Evolutionary conservation across 2,329 filamentous ascomycete species (phyloP).

Genomic region (Berkeleyomyces rouxiae): DNA sequence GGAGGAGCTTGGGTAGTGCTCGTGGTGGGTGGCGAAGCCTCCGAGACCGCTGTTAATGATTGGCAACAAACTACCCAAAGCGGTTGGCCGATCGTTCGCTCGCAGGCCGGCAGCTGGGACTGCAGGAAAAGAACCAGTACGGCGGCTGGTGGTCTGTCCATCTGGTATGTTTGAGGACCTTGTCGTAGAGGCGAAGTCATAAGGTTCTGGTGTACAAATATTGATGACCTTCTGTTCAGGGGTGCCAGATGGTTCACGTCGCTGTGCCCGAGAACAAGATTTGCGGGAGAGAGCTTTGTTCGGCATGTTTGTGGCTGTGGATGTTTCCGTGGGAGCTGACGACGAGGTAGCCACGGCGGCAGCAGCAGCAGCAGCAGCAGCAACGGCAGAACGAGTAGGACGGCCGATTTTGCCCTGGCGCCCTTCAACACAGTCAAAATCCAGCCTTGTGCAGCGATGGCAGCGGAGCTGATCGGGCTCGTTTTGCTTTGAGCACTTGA

Average conservation of each 20-base stretch:
- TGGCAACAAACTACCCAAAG: not conserved
- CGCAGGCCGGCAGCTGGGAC: too few relatives aligned
- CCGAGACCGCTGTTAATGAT: not conserved
- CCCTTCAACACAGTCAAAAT: constrained; percentile 18
- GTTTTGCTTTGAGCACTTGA: constrained; percentile 19
- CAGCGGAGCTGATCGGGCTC: constrained; percentile 16
- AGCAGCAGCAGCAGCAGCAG: not conserved
- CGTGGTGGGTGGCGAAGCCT: too few relatives aligned
- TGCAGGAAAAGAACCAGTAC: not conserved
- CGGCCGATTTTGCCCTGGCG: constrained; percentile 21
- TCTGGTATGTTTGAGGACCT: not conserved
- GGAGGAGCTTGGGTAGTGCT: not conserved
- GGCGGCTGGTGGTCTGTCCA: not conserved
- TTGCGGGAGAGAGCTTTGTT: not conserved
- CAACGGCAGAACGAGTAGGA: constrained; percentile 17
- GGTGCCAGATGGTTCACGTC: constrained; percentile 2
- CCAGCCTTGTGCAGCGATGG: constrained; percentile 19
- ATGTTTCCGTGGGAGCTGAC: not conserved
- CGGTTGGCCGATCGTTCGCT: not conserved
- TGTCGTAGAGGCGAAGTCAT: too few relatives aligned
- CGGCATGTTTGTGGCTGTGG: not conserved
- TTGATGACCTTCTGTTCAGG: not conserved
- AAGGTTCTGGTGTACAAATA: not conserved
- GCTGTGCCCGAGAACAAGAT: not conserved
- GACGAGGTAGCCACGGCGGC: not conserved